A percentile compares a stretch with the other conserved stretches of the same genome.
Conservation (phyloP, 1,284 basidiomycete species). For the Heterobasidion irregulare region DNA sequence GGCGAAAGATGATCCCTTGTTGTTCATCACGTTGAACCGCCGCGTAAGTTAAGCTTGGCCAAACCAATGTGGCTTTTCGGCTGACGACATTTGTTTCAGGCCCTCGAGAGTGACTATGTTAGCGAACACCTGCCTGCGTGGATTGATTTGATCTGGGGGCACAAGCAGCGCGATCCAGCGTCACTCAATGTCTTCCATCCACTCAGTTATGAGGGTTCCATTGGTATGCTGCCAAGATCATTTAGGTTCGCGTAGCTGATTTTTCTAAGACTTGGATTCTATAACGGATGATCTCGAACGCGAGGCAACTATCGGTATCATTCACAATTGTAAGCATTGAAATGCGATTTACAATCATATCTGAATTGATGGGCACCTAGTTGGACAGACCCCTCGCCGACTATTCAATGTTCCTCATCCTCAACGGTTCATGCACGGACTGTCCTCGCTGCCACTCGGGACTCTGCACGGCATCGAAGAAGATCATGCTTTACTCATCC, state of each 20-base stretch:
- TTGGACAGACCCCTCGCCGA: constrained; percentile 86
- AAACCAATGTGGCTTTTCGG: neutral
- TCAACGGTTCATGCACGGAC: constrained; percentile 60
- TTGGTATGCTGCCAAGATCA: constrained; percentile 38
- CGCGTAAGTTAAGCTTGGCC: constrained; percentile 33
- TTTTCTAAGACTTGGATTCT: constrained; percentile 62
- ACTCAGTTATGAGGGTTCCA: constrained; percentile 88
- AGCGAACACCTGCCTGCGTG: constrained; percentile 82
- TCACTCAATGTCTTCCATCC: constrained; percentile 90
- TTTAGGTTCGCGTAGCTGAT: neutral
- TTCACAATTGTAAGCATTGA: constrained; percentile 75
- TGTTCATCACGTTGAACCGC: constrained; percentile 82
- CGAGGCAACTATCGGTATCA: constrained; percentile 90
- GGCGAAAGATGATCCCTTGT: constrained; percentile 79
- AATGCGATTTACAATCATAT: no score
- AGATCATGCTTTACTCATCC: constrained; percentile 56
- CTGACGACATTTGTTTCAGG: constrained; percentile 33
- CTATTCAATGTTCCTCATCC: constrained; percentile 86
- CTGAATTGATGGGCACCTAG: constrained; percentile 27
- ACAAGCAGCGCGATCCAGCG: constrained; percentile 75
- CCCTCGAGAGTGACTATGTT: constrained; percentile 86
- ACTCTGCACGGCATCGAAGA: constrained; percentile 75
- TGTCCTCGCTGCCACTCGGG: constrained; percentile 61
- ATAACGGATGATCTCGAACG: constrained; percentile 84
- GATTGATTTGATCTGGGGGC: constrained; percentile 93